Percentiles rank a stretch among this genome's conserved stretches.
Evolutionary conservation across 345 rosid genomes (phyloP).

Genomic region (Eucalyptus cloeziana): DNA sequence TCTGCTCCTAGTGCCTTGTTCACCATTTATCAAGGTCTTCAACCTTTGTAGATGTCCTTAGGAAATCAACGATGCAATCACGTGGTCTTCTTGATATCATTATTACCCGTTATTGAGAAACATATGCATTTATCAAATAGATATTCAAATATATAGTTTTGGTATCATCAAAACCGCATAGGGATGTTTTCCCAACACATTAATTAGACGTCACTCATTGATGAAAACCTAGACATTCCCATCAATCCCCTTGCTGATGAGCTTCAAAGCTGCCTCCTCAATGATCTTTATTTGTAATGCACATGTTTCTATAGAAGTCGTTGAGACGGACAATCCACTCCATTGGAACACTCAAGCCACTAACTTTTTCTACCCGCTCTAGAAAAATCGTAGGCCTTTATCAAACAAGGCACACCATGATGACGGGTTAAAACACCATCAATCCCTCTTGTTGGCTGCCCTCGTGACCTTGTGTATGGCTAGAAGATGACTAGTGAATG

Average conservation of each 20-base stretch:
- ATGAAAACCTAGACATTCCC: not conserved
- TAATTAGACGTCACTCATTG: not conserved
- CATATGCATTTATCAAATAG: not conserved
- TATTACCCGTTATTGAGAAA: not conserved
- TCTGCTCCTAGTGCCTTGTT: not conserved
- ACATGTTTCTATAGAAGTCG: not conserved
- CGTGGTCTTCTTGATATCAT: not conserved
- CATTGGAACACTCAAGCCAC: not conserved
- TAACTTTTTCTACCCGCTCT: not conserved
- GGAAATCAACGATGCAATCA: not conserved
- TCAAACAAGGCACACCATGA: not conserved
- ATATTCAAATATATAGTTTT: not conserved
- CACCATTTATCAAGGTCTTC: not conserved
- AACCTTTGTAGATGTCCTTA: not conserved
- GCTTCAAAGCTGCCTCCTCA: not conserved
- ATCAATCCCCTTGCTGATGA: not conserved
- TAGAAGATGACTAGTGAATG: not conserved
- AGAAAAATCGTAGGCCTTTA: not conserved
- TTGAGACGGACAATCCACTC: not conserved
- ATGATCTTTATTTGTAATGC: not conserved
- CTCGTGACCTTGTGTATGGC: not conserved
- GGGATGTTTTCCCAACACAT: not conserved
- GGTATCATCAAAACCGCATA: not conserved
- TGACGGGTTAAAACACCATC: not conserved
- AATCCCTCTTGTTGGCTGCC: not conserved